Evolutionary conservation across 2,329 filamentous ascomycete species (phyloP).

Genomic region (Colletotrichum higginsianum): DNA sequence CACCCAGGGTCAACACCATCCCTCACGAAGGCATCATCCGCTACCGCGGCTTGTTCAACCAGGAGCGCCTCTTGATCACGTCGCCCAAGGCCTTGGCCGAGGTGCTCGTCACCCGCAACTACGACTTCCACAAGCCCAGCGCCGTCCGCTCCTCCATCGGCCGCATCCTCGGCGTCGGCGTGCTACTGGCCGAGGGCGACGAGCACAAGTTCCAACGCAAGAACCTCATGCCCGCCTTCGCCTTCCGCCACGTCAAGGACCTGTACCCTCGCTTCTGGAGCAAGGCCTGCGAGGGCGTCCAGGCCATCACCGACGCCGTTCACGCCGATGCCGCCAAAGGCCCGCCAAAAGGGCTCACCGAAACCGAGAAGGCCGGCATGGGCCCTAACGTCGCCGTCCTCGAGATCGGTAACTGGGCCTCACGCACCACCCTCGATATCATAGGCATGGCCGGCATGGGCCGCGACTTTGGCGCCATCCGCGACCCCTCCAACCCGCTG

Average conservation of each 20-base stretch:
- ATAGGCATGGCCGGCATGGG: slow-evolving; percentile 82
- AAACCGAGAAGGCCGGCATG: slow-evolving; percentile 46
- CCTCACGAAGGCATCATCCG: slow-evolving; percentile 79
- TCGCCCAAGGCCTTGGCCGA: slow-evolving; percentile 78
- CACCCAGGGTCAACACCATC: slow-evolving; percentile 69
- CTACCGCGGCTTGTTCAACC: slow-evolving; percentile 74
- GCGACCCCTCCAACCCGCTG: slow-evolving; percentile 72
- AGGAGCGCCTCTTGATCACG: slow-evolving; percentile 73
- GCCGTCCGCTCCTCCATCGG: slow-evolving; percentile 69
- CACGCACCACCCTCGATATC: slow-evolving; percentile 80
- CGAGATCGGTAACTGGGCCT: slow-evolving; percentile 72
- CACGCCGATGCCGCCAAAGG: slow-evolving; percentile 49
- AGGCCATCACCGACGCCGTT: slow-evolving; percentile 68
- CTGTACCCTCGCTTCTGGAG: slow-evolving; percentile 88
- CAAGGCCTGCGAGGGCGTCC: slow-evolving; percentile 79
- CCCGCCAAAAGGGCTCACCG: slow-evolving; percentile 46
- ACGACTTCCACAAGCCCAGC: slow-evolving; percentile 77
- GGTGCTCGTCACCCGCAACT: slow-evolving; percentile 77
- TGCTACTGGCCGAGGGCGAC: slow-evolving; percentile 90
- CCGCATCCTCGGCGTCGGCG: slow-evolving; percentile 77
- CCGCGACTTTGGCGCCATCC: slow-evolving; percentile 77
- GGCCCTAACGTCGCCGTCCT: slow-evolving; percentile 59
- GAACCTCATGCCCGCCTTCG: slow-evolving; percentile 85
- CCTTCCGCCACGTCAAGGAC: slow-evolving; percentile 88
- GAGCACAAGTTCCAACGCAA: slow-evolving; percentile 88